Percentiles rank a stretch among this genome's conserved stretches.
Evolutionary conservation across 257 asterid species (phyloP).

Genomic region (Solanum medicagineum): DNA sequence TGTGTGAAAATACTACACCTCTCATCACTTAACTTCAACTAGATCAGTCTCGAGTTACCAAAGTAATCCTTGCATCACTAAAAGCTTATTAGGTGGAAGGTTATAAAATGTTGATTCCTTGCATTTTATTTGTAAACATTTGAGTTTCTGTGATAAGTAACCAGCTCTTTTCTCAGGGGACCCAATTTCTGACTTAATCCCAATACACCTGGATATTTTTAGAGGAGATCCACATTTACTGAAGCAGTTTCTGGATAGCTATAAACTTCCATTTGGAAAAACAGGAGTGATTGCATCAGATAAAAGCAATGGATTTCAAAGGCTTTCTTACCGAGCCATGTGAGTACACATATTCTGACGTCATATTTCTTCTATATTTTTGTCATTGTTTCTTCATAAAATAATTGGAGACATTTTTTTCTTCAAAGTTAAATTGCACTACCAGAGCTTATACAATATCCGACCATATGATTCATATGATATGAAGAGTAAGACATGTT

Average conservation of each 20-base stretch:
- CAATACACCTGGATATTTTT: constrained; percentile 68
- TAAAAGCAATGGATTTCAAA: constrained; percentile 20
- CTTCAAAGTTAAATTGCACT: neutral
- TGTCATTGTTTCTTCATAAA: neutral
- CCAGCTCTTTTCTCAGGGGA: constrained; percentile 45
- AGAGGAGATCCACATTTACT: constrained; percentile 66
- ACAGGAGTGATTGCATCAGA: constrained; percentile 15
- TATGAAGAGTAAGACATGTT: neutral
- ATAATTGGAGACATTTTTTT: neutral
- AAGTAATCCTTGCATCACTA: neutral
- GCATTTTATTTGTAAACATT: neutral
- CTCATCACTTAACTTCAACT: neutral
- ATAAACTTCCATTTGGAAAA: constrained; percentile 55
- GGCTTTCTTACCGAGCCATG: constrained; percentile 75
- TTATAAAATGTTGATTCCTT: neutral
- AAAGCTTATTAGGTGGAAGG: neutral
- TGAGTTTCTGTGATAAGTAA: neutral
- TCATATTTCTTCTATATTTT: neutral
- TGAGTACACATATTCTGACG: constrained; percentile 24
- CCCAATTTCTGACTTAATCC: constrained; percentile 76
- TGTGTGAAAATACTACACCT: neutral
- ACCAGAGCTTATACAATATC: neutral
- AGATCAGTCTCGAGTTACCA: neutral
- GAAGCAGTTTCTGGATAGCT: constrained; percentile 61
- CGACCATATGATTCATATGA: neutral